These are phyloP conservation scores for Chaetomidium leptoderma DNA, from an alignment of 495 filamentous ascomycete genomes.

Conservation along the genomic window DNA sequence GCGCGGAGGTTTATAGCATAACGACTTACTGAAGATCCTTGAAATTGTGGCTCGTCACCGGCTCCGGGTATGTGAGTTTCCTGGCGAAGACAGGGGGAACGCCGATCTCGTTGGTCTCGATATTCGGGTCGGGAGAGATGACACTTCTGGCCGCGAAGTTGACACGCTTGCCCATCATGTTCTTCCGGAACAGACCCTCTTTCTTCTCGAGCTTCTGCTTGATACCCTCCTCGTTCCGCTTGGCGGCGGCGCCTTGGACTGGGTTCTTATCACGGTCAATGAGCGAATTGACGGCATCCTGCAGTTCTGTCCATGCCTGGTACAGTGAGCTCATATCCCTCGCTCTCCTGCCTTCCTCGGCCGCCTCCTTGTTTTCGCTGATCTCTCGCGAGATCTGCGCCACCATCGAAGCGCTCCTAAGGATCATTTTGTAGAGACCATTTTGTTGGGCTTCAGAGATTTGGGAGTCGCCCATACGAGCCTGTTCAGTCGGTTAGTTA, in stretches of 20 bases:
- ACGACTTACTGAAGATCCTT: constrained; percentile 65
- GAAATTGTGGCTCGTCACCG: constrained; percentile 95
- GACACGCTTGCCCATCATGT: constrained; percentile 99
- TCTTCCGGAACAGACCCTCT: constrained; percentile 95
- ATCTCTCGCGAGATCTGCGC: constrained; percentile 73
- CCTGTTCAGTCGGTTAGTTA: constrained; percentile 25
- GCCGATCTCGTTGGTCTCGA: constrained; percentile 98
- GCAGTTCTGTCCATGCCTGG: constrained; percentile 69
- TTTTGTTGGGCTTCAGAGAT: constrained; percentile 86
- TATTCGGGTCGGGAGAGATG: constrained; percentile 96
- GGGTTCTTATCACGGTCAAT: constrained; percentile 85
- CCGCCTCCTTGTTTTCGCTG: constrained; percentile 36
- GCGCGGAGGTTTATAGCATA: too few species aligned
- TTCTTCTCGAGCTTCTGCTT: constrained; percentile 99
- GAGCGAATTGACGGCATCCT: constrained; percentile 84
- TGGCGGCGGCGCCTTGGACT: constrained; percentile 65
- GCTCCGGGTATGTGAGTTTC: constrained; percentile 95
- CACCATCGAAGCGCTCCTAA: constrained; percentile 65
- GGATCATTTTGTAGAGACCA: constrained; percentile 71
- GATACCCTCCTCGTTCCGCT: constrained; percentile 75
- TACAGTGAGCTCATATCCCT: constrained; percentile 44
- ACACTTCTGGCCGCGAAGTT: constrained; percentile 97
- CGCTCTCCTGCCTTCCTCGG: constrained; percentile 39
- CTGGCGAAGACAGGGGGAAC: constrained; percentile 94
- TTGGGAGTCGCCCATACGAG: constrained; percentile 68